Base-by-base conservation (phyloP, 106 monocot genomes). In the Platanthera zijinensis region DNA sequence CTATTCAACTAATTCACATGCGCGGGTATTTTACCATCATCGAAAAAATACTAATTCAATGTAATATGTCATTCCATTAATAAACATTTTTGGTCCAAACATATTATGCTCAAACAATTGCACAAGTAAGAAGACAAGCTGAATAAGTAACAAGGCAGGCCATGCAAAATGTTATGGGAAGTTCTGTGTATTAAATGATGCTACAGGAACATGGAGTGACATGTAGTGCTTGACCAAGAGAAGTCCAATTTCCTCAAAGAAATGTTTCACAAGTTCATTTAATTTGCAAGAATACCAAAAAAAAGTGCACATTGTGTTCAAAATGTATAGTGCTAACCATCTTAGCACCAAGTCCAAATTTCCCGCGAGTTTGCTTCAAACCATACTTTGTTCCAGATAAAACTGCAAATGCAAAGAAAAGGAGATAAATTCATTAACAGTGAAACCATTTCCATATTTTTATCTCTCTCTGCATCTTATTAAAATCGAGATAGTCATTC, bases 301-400 rank as follows among this genome's bases (percentile, higher is more conserved):
- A 39, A 70, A 48, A 7, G 10, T 17, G 48, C n/a, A 70, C 67
- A 70, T 10, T 70, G 1, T 48, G 48, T 47, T 70, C 17, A 48
- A 17, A 48, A 70, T 10, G 15, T 1, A 10, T 48, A 48, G 48
- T 5, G 15, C 72, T 72, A 51, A 91, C 97, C 97, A 97, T 97
- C 80, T 97, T 97, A 1, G 94, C 97, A 84, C 97, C 97, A 78
- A 97, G 89, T 77, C 97, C 97, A 85, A 97, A 97, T 81, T 97
- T 97, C 50, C 97, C 97, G 64, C 97, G 94, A 72, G 97, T 94
- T 85, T 97, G 97, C 81, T 89, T 94, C 75, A 97, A 76, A 62
- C 97, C 97, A 86, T 97, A 97, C 69, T 97, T 97, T 77, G 97
- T 97, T 28, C 97, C 97, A 78, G 97, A 97, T 30, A 97, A 82